Percentiles rank a stretch among this genome's conserved stretches.
These are phyloP conservation scores for Rhizopus delemar DNA, from an alignment of 371 early-diverging fungal species.

Conservation along the genomic window DNA sequence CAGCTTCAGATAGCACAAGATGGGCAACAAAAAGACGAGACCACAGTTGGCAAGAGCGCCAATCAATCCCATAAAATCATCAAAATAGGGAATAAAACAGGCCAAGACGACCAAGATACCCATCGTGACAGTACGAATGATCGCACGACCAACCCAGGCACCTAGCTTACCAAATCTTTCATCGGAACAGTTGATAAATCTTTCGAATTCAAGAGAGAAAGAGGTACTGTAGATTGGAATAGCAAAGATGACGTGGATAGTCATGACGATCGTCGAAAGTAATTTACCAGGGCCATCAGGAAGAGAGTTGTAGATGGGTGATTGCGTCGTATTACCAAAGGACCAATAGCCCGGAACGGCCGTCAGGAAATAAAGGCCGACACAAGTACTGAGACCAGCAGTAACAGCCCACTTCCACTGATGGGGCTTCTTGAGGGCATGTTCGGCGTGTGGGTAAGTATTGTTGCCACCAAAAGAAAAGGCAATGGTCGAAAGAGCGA, in stretches of 20 bases:
- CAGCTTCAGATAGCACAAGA: conserved; percentile 58
- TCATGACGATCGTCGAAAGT: conserved; percentile 53
- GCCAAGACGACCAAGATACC: conserved; percentile 49
- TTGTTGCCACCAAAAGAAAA: conserved; percentile 58
- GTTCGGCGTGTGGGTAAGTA: conserved; percentile 67
- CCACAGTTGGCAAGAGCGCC: conserved; percentile 65
- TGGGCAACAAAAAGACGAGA: conserved; percentile 68
- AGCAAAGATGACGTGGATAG: neutral
- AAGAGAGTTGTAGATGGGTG: conserved; percentile 76
- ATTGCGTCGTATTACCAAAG: conserved; percentile 68
- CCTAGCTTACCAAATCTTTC: conserved; percentile 31
- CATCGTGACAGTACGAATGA: conserved; percentile 49
- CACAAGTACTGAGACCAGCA: conserved; percentile 67
- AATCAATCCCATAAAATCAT: conserved; percentile 69
- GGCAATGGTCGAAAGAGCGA: conserved; percentile 56
- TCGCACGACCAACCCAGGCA: conserved; percentile 48
- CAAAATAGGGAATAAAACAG: conserved; percentile 65
- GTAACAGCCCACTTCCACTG: conserved; percentile 72
- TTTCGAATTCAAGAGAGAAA: conserved; percentile 71
- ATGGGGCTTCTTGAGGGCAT: conserved; percentile 73
- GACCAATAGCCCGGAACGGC: conserved; percentile 77
- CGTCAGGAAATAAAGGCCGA: conserved; percentile 73
- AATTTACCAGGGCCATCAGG: conserved; percentile 64
- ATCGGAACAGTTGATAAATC: conserved; percentile 35
- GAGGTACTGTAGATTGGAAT: conserved; percentile 79